Conservation (phyloP, 169 alveolate species). For the Neospora caninum region DNA sequence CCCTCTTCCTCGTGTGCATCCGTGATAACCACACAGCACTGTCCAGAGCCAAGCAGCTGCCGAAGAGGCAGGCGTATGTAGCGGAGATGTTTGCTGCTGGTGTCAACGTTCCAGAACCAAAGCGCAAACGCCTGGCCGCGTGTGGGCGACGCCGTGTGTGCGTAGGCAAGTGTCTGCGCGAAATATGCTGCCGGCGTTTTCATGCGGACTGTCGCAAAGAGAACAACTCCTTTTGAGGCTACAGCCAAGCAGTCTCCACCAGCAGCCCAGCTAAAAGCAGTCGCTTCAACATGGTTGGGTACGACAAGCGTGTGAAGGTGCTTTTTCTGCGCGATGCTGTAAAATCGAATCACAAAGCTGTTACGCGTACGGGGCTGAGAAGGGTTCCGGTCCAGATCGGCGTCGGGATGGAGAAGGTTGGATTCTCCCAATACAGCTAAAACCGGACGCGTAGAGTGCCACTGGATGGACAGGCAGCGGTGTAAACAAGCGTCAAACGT, state of each 20-base stretch:
- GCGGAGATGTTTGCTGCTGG: constrained; percentile 60
- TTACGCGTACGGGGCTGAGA: not conserved
- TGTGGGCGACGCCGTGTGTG: not conserved
- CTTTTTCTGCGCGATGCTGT: not conserved
- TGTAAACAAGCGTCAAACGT: constrained; percentile 78
- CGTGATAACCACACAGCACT: not conserved
- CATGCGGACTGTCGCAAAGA: constrained; percentile 88
- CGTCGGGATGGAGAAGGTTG: not conserved
- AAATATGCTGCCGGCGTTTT: constrained; percentile 88
- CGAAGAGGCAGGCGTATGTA: not conserved
- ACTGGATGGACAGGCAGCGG: constrained; percentile 41
- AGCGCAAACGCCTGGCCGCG: constrained; percentile 86
- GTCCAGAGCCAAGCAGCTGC: not conserved
- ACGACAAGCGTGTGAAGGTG: constrained; percentile 85
- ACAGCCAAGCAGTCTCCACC: constrained; percentile 84
- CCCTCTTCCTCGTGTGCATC: constrained; percentile 77
- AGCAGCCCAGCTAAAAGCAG: constrained; percentile 87
- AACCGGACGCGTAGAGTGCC: not conserved
- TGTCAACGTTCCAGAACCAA: constrained; percentile 89
- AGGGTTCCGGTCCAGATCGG: not conserved
- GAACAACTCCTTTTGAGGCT: constrained; percentile 84
- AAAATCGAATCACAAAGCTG: not conserved
- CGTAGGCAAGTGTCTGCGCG: constrained; percentile 86
- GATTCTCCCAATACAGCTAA: not conserved
- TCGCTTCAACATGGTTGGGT: constrained; percentile 75